Evolutionary conservation across 495 filamentous ascomycete species (phyloP).

Genomic region (Lasiosphaeria ovina): DNA sequence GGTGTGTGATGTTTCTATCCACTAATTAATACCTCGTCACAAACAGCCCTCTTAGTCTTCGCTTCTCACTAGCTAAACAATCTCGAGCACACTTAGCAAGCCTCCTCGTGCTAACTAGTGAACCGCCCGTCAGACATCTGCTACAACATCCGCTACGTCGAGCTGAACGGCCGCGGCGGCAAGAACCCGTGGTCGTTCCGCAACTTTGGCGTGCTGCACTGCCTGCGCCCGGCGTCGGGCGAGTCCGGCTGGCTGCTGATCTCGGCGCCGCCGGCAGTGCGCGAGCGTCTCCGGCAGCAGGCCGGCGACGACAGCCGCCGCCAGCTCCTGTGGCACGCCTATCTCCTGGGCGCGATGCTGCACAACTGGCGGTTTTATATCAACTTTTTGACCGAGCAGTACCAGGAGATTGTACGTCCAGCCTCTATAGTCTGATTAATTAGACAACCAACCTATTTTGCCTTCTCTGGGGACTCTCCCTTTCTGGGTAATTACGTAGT

Average conservation of each 20-base stretch:
- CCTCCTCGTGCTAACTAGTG: background rate
- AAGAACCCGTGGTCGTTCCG: background rate
- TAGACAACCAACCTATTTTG: too few relatives aligned
- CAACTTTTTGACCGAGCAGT: slow-evolving; percentile 1
- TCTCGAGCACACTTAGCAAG: background rate
- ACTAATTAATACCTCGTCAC: background rate
- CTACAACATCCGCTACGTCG: slow-evolving; percentile 6
- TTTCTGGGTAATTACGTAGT: background rate
- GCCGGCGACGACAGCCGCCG: background rate
- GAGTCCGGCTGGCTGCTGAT: background rate
- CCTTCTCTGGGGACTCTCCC: too few relatives aligned
- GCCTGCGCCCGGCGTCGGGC: background rate
- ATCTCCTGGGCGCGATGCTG: slow-evolving; percentile 5
- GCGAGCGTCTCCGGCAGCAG: background rate
- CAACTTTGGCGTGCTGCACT: background rate
- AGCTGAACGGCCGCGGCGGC: background rate
- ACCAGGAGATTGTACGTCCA: slow-evolving; percentile 5
- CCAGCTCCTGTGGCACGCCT: slow-evolving; percentile 1
- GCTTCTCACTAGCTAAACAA: background rate
- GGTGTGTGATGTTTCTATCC: background rate
- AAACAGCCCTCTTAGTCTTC: background rate
- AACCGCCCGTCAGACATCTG: background rate
- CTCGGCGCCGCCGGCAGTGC: background rate
- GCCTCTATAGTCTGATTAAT: too few relatives aligned
- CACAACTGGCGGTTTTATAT: slow-evolving; percentile 5